These are phyloP conservation scores for Chlorella sp. DNA, from an alignment of 139 green algal species.

Conservation along the genomic window DNA sequence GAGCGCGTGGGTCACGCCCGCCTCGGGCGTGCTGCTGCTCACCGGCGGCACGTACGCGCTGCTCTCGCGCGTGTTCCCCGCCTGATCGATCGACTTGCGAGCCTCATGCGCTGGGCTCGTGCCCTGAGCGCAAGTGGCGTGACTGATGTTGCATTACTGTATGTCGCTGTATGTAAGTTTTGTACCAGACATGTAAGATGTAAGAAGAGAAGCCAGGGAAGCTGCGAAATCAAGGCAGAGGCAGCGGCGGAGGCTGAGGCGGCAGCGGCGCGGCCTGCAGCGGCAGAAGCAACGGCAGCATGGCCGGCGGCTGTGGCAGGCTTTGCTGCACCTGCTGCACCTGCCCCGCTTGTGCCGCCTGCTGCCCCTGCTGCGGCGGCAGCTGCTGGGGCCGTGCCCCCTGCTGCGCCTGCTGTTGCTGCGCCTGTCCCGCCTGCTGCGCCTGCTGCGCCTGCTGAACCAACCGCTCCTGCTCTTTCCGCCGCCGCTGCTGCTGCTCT, in stretches of 20 bases:
- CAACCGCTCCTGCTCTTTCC: not conserved
- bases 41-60: conserved; percentile 87
- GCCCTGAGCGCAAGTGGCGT: no score
- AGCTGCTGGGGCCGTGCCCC: not conserved
- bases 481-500: not conserved
- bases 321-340: not conserved
- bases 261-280: no score
- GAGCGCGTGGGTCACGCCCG: conserved; percentile 88
- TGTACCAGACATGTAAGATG: not conserved
- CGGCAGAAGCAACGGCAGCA: no score
- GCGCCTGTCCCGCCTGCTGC: not conserved
- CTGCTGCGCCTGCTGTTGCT: not conserved
- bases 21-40: conserved; percentile 84
- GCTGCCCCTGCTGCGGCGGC: not conserved
- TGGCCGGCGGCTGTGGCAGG: not conserved
- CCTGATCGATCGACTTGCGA: not conserved
- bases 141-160: not conserved
- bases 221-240: not conserved
- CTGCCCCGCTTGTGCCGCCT: not conserved
- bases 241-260: no score
- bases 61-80: conserved; percentile 62
- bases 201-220: not conserved
- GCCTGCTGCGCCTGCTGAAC: not conserved
- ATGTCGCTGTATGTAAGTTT: not conserved
- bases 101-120: no score